Conservation (phyloP, 305 asterid genomes). For the Fraxinus floribunda region DNA sequence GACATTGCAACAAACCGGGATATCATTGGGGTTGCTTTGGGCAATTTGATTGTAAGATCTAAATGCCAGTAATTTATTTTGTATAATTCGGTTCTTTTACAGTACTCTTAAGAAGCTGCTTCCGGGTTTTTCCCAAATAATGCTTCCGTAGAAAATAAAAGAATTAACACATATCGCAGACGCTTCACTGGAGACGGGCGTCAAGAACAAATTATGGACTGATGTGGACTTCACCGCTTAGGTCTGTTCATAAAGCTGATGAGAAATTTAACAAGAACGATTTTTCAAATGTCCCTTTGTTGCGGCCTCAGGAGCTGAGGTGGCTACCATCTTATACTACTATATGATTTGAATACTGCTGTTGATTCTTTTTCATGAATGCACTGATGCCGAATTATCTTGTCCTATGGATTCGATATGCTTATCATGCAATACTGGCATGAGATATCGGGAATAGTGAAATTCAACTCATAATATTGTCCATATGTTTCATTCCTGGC, state of each 20-base stretch:
- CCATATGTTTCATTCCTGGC: constrained; percentile 28
- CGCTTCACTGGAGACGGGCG: constrained; percentile 94
- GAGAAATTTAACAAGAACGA: constrained; percentile 45
- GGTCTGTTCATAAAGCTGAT: constrained; percentile 54
- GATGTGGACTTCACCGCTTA: constrained; percentile 89
- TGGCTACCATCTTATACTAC: constrained; percentile 29
- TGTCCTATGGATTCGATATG: constrained; percentile 61
- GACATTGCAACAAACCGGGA: constrained; percentile 86
- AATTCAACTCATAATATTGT: constrained; percentile 34
- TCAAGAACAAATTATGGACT: constrained; percentile 72
- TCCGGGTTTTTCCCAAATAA: neutral
- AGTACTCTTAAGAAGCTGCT: neutral
- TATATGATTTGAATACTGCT: constrained; percentile 19
- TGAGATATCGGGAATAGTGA: constrained; percentile 49
- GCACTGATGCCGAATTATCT: constrained; percentile 40
- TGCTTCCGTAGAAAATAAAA: constrained; percentile 8
- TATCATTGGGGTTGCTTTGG: constrained; percentile 83
- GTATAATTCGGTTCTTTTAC: neutral
- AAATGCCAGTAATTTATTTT: neutral
- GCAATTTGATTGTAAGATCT: constrained; percentile 80
- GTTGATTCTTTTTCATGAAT: constrained; percentile 23
- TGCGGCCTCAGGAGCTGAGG: constrained; percentile 93
- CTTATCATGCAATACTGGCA: constrained; percentile 49
- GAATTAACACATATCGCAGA: constrained; percentile 44
- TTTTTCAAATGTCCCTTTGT: constrained; percentile 54